Evolutionary conservation across 2,329 filamentous ascomycete genomes (phyloP), one percentile per base, ranked within the genome.

Genomic region (Cordyceps cicadae): DNA sequence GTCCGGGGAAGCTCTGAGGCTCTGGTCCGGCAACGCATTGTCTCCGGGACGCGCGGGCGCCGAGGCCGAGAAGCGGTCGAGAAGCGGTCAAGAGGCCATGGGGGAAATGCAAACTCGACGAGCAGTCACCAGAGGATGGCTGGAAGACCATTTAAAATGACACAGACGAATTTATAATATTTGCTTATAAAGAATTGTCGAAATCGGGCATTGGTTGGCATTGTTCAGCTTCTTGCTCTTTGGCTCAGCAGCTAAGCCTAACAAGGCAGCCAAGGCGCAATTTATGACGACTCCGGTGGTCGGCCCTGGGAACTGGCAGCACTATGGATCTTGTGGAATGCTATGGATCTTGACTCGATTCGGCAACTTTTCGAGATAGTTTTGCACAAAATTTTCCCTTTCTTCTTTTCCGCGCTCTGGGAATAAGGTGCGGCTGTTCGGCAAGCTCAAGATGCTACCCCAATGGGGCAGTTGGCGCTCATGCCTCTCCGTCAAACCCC

Each of bases 201-300:
- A 52, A 52, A 39, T 19, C 52, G 46, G 56, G 5, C 24, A 43
- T 29, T 51, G 7, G 11, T 24, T n/a, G 14, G 48, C 48, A 59
- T 34, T n/a, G 15, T 49, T 58, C 32, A 43, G 29, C 21, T 12
- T 37, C 32, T n/a, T 49, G 54, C 43, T 32, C 11, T 4, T 43
- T n/a, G 14, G 17, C 24, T 21, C 21, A 5, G 4, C n/a, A 14
- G 29, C 60, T 58, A 57, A 46, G 29, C 60, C 54, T 12, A 58
- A 62, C 5, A 15, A 48, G 60, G 60, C 48, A 62, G 60, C 60
- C 60, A 62, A 62, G 60, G 17, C 29, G n/a, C 60, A 61, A 32
- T 32, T 21, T 34, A 29, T 45, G 17, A 46, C 19, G 54, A 53
- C 29, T 41, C 17, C 15, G 39, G 39, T 5, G 12, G 34, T 19